phyloP scores from a whole-genome alignment of 331 rosid genomes.

The Spiraea crenata region DNA sequence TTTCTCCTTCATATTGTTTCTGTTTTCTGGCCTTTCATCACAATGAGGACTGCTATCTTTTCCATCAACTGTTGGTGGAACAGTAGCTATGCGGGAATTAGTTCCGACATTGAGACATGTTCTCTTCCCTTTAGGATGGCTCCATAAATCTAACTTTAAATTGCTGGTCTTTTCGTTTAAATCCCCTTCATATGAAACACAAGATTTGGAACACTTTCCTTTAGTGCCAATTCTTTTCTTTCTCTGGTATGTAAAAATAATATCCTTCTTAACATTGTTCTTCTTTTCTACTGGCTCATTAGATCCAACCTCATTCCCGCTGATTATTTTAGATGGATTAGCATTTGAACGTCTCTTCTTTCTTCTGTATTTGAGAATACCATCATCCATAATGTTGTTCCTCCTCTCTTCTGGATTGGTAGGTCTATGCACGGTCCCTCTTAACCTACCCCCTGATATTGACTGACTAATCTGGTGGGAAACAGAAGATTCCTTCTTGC shows the following conservation, averaged over 20 bases:
- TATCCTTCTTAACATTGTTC: slow-evolving; percentile 17
- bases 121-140: slow-evolving; percentile 65
- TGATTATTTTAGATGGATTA: slow-evolving; percentile 16
- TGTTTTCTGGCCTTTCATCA: slow-evolving; percentile 20
- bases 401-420: slow-evolving; percentile 26
- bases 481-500: slow-evolving; percentile 16
- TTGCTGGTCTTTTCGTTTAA: slow-evolving; percentile 25
- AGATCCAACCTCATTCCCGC: slow-evolving; percentile 28
- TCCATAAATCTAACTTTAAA: slow-evolving; percentile 37
- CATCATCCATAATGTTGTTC: slow-evolving; percentile 18
- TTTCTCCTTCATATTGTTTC: slow-evolving; percentile 22
- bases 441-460: slow-evolving; percentile 16
- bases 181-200: slow-evolving; percentile 28
- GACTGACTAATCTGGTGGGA: slow-evolving; percentile 18
- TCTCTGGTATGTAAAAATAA: slow-evolving; percentile 34
- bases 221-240: slow-evolving; percentile 22
- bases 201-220: slow-evolving; percentile 25
- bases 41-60: slow-evolving; percentile 31
- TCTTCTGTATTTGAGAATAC: slow-evolving; percentile 37
- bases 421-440: slow-evolving; percentile 31
- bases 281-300: slow-evolving; percentile 24
- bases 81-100: slow-evolving; percentile 26
- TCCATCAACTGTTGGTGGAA: slow-evolving; percentile 27
- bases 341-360: slow-evolving; percentile 33
- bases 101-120: slow-evolving; percentile 32